Conservation (phyloP, 352 stramenopile species). For the Globisporangium uncinulatum region DNA sequence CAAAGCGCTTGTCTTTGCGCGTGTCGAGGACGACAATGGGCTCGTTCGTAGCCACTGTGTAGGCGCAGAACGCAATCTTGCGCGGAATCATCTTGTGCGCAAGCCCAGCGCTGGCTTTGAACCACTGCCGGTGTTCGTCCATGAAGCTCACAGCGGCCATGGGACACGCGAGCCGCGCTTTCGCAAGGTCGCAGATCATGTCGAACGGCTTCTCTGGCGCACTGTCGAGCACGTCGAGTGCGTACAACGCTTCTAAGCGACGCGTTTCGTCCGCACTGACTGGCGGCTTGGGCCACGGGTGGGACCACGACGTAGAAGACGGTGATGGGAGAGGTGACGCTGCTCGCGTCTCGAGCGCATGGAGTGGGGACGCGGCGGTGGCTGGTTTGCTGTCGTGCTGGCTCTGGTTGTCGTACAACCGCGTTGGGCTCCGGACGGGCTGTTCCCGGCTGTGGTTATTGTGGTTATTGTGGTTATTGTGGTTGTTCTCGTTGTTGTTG, state of each 20-base stretch:
- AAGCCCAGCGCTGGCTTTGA: slow-evolving; percentile 65
- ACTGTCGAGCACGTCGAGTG: slow-evolving; percentile 57
- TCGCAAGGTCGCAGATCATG: slow-evolving; percentile 77
- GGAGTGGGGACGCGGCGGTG: slow-evolving; percentile 2
- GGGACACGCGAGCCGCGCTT: slow-evolving; percentile 49
- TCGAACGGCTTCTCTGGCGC: slow-evolving; percentile 55
- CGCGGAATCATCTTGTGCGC: slow-evolving; percentile 73
- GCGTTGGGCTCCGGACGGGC: slow-evolving; percentile 1
- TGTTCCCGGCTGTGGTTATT: slow-evolving; percentile 1
- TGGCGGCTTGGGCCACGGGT: slow-evolving; percentile 72
- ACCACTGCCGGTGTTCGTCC: slow-evolving; percentile 73
- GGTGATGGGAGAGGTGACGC: not conserved
- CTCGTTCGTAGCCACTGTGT: slow-evolving; percentile 50
- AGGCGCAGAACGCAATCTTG: slow-evolving; percentile 78
- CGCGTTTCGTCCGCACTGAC: slow-evolving; percentile 44
- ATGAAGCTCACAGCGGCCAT: slow-evolving; percentile 82
- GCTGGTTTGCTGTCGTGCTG: not conserved
- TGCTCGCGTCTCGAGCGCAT: slow-evolving; percentile 13
- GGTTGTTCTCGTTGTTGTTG: slow-evolving; percentile 20
- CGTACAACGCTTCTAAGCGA: slow-evolving; percentile 41
- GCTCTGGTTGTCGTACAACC: slow-evolving; percentile 8
- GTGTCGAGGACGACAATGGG: slow-evolving; percentile 86
- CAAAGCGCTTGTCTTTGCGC: slow-evolving; percentile 84
- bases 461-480: not conserved
- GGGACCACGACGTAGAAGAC: slow-evolving; percentile 30